Base-by-base conservation (phyloP, 148 eudicot species). In the Gaultheria prostrata region DNA sequence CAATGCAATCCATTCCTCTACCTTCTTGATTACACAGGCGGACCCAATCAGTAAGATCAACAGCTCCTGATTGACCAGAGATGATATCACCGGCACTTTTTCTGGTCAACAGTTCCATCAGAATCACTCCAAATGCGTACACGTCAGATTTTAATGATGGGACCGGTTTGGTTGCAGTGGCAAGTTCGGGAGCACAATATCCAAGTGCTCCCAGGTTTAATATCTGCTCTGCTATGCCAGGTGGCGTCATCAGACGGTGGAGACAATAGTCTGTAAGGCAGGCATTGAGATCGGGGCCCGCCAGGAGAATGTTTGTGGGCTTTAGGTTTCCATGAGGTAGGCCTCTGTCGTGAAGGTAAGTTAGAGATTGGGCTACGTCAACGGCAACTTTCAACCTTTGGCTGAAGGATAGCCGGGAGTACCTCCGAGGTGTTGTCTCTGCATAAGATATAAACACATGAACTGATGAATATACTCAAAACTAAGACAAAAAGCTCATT, bases 21-120 rank as follows among this genome's bases (percentile, higher is more conserved):
- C 98, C 95, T 85, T 96, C 99, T 84, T 86, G 93, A 80, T 94
- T 93, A 57, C 98, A 97, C 67, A 93, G 82, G 24, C 94, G 84
- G 72, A 97, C 99, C 99, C 99, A 97, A 88, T 97, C 98, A 6
- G 98, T 91, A 3, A 97, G 93, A 89, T 97, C 98, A 59, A 97
- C 99, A 6, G 94, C 98, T 15, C 98, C 97, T 0, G 98, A 94
- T 61, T 91, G 97, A 28, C 98, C 98, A 0, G 99, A 97, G 76
- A 97, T 97, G 61, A 97, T 94, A 87, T 97, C 98, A 61, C 99
- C 98, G 0, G 97, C 99, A 86, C 99, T 97, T 91, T 94, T 94
- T 87, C 94, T 83, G 1, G 98, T 93, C 89, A 97, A 79, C 59
- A 94, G 71, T 85, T 97, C 99, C 99, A 97, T 92, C 74, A 97